A percentile compares a stretch with the other conserved stretches of the same genome.
phyloP scores from a whole-genome alignment of 495 filamentous ascomycete genomes.

The Lasiosphaeria miniovina region DNA sequence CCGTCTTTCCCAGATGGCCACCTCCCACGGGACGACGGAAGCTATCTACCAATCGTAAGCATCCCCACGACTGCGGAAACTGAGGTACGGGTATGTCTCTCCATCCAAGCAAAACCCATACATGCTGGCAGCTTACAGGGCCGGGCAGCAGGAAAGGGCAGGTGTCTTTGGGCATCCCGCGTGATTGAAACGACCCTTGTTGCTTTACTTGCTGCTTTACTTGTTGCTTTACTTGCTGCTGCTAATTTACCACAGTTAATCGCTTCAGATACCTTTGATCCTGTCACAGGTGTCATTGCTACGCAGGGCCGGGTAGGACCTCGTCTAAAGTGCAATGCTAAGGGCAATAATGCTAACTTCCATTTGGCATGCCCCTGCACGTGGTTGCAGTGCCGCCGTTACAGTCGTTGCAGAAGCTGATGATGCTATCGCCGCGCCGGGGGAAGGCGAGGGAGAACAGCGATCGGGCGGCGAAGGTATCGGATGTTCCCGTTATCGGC shows the following conservation, averaged over 20 bases:
- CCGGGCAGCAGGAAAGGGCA: not conserved
- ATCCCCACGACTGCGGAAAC: not conserved
- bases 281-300: too few relatives aligned
- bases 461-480: not conserved
- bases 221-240: not conserved
- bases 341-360: too few relatives aligned
- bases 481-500: constrained; percentile 4
- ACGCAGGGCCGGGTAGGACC: too few relatives aligned
- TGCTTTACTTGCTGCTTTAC: not conserved
- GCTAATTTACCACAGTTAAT: not conserved
- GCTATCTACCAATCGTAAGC: not conserved
- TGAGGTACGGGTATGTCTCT: not conserved
- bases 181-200: not conserved
- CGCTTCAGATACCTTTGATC: too few relatives aligned
- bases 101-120: not conserved
- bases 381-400: not conserved
- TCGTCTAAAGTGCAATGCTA: too few relatives aligned
- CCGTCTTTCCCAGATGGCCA: not conserved
- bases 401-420: not conserved
- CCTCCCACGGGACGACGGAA: not conserved
- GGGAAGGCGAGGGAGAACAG: too few relatives aligned
- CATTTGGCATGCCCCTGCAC: too few relatives aligned
- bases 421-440: too few relatives aligned
- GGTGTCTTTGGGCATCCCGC: not conserved
- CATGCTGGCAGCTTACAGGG: not conserved